Conservation (phyloP, 2,329 filamentous ascomycete genomes). For the Beauveria sp. region DNA sequence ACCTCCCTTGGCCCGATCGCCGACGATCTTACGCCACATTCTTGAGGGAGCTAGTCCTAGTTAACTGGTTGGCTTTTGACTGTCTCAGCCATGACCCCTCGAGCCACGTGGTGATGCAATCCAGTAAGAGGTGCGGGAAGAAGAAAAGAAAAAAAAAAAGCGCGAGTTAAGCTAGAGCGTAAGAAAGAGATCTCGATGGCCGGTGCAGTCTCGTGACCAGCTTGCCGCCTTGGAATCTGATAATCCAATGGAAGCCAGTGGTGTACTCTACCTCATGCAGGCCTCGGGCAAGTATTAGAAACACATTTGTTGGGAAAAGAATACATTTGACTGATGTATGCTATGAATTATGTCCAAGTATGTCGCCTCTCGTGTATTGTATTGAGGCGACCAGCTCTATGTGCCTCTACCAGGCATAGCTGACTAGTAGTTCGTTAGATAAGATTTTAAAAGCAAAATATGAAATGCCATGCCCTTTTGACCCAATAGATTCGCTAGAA, state of each 20-base stretch:
- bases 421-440: neutral
- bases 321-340: neutral
- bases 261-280: too few species aligned
- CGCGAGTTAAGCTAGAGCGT: neutral
- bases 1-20: neutral
- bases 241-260: neutral
- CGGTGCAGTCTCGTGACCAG: neutral
- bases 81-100: neutral
- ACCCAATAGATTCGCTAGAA: neutral
- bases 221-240: neutral
- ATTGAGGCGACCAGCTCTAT: neutral
- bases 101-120: conserved; percentile 4
- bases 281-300: too few species aligned
- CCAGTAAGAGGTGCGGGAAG: neutral
- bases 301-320: too few species aligned
- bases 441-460: neutral
- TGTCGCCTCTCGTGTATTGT: neutral
- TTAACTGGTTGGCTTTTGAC: neutral
- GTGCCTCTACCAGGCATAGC: neutral
- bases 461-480: neutral
- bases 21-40: neutral
- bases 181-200: neutral
- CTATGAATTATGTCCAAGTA: neutral
- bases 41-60: too few species aligned
- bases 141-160: neutral